Conservation (phyloP, 129 eudicot genomes). For the Escallonia herrerae region DNA sequence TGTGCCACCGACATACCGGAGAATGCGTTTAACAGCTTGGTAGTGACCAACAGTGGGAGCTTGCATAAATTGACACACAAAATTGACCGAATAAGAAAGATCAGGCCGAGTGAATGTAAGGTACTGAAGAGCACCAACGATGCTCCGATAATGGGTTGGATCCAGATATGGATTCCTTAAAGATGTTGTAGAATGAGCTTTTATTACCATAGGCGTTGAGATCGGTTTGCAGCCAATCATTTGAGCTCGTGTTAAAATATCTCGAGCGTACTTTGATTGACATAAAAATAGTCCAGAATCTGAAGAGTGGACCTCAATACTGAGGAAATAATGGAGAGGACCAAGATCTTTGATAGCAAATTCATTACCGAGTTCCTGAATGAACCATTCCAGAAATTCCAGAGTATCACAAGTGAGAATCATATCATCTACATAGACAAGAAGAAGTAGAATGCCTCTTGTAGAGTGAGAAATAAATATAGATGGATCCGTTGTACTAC, state of each 20-base stretch:
- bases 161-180: background rate
- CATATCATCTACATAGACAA: background rate
- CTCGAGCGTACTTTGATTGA: background rate
- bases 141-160: background rate
- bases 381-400: background rate
- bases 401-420: background rate
- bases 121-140: background rate
- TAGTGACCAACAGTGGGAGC: background rate
- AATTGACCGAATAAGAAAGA: background rate
- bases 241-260: background rate
- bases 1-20: background rate
- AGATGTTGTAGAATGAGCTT: background rate
- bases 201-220: background rate
- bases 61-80: background rate
- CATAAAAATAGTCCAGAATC: background rate
- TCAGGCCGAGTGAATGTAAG: background rate
- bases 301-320: background rate
- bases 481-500: background rate
- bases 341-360: constrained; percentile 1
- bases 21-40: background rate
- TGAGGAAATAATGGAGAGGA: background rate
- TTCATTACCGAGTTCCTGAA: background rate
- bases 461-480: background rate
- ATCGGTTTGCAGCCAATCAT: background rate
- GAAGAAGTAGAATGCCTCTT: background rate